Evolutionary conservation across 2,329 filamentous ascomycete species (phyloP).

Genomic region (Sporothrix variecibatus): DNA sequence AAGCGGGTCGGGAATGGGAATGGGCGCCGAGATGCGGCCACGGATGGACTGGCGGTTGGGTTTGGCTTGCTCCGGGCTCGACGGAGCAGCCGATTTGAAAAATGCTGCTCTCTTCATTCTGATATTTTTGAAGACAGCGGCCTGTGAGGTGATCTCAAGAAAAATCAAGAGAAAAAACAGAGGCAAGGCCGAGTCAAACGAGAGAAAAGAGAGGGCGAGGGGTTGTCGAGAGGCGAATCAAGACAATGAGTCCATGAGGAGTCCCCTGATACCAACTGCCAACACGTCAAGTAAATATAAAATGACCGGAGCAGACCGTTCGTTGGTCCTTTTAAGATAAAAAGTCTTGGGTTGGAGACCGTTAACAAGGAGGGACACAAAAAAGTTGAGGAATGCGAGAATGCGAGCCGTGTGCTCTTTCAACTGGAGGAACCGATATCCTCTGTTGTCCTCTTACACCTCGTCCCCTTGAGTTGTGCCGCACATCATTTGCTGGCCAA

Average conservation of each 20-base stretch:
- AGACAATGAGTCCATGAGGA: constrained; percentile 15
- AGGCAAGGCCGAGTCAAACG: not conserved
- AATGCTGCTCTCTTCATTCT: constrained; percentile 36
- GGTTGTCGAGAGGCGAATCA: not conserved
- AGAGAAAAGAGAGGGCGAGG: not conserved
- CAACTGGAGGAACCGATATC: not conserved
- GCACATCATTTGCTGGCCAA: constrained; percentile 9
- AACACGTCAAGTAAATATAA: not conserved
- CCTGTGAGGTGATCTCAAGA: not conserved
- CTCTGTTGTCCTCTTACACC: constrained; percentile 19
- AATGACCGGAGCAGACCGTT: not conserved
- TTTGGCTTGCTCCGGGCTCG: constrained; percentile 43
- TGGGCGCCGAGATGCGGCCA: constrained; percentile 63
- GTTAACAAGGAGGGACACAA: not conserved
- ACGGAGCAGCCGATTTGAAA: constrained; percentile 46
- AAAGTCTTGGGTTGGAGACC: not conserved
- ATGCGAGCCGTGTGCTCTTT: not conserved
- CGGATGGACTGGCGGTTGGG: constrained; percentile 52
- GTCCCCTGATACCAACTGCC: not conserved
- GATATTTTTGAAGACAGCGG: not conserved
- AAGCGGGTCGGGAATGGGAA: constrained; percentile 52
- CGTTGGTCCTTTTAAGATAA: not conserved
- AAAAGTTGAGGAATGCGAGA: not conserved
- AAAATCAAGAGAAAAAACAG: not conserved
- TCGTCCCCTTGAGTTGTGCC: constrained; percentile 10